Percentiles rank a stretch among this genome's conserved stretches.
phyloP scores from a whole-genome alignment of 208 protist species.

The Strigomonas culicis region DNA sequence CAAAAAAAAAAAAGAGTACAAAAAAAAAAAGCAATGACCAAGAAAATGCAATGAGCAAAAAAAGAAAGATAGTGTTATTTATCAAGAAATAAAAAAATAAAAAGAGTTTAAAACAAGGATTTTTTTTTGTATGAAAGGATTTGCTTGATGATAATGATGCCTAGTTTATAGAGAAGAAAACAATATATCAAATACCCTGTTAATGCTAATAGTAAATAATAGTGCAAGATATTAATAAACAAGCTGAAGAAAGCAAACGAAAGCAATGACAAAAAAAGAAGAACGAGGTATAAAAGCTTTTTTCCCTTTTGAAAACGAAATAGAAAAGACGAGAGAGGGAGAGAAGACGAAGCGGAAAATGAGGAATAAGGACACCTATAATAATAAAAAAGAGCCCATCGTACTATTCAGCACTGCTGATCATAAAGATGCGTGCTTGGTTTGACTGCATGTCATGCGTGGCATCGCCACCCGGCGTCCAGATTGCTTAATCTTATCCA shows the following conservation, averaged over 20 bases:
- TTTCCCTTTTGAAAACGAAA: not conserved
- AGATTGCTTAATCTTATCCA: too few species aligned
- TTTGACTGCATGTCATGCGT: too few species aligned
- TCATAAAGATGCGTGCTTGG: too few species aligned
- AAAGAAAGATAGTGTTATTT: not conserved
- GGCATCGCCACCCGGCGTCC: too few species aligned
- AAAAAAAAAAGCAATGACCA: not conserved
- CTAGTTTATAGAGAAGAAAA: too few species aligned
- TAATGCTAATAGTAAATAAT: not conserved
- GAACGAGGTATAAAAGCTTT: not conserved
- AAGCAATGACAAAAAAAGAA: not conserved
- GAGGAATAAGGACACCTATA: too few species aligned
- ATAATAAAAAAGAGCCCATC: too few species aligned
- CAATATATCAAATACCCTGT: too few species aligned
- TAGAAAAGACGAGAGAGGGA: not conserved
- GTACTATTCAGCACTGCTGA: too few species aligned
- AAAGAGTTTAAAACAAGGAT: not conserved
- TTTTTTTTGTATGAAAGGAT: not conserved
- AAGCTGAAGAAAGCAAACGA: too few species aligned
- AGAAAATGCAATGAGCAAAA: not conserved
- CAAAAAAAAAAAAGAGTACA: slow-evolving; percentile 1
- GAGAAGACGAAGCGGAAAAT: too few species aligned
- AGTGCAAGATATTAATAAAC: too few species aligned
- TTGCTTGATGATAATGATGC: not conserved
- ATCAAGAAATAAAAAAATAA: slow-evolving; percentile 2